Conservation (phyloP, 495 filamentous ascomycete species). For the Penicillium alfredii region DNA sequence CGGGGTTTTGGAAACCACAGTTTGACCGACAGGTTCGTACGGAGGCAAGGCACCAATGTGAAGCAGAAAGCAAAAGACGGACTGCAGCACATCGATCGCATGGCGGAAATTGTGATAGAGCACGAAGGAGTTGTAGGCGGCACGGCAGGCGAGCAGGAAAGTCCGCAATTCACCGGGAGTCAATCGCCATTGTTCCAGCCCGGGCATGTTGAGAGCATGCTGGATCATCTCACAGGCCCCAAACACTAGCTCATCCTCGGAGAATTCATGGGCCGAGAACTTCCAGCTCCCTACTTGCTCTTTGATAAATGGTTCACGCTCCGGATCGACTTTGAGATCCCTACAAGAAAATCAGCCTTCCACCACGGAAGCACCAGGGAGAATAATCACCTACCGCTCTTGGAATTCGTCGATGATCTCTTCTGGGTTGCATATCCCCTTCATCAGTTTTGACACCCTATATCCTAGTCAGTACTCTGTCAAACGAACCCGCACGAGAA, state of each 20-base stretch:
- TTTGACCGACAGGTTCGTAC: constrained; percentile 37
- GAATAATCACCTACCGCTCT: too few species aligned
- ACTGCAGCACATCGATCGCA: constrained; percentile 92
- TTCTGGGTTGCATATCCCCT: constrained; percentile 77
- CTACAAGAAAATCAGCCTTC: too few species aligned
- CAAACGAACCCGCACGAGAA: too few species aligned
- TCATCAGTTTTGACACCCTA: constrained; percentile 89
- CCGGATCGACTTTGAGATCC: constrained; percentile 38
- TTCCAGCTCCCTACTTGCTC: constrained; percentile 72
- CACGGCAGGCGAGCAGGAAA: constrained; percentile 77
- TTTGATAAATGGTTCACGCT: constrained; percentile 57
- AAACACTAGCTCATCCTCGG: constrained; percentile 80
- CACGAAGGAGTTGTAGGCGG: constrained; percentile 89
- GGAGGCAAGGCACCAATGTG: constrained; percentile 71
- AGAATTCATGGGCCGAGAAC: constrained; percentile 83
- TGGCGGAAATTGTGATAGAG: constrained; percentile 99
- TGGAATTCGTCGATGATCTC: constrained; percentile 49
- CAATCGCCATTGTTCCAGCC: constrained; percentile 72
- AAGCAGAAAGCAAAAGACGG: constrained; percentile 86
- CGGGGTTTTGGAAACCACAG: constrained; percentile 43
- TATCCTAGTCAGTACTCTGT: constrained; percentile 1
- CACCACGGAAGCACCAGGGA: too few species aligned
- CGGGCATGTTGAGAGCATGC: constrained; percentile 78
- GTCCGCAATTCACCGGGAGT: constrained; percentile 70
- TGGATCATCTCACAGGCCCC: constrained; percentile 78